These are phyloP conservation scores for Schizophyllum commune DNA, from an alignment of 1,284 basidiomycete species.

Conservation along the genomic window DNA sequence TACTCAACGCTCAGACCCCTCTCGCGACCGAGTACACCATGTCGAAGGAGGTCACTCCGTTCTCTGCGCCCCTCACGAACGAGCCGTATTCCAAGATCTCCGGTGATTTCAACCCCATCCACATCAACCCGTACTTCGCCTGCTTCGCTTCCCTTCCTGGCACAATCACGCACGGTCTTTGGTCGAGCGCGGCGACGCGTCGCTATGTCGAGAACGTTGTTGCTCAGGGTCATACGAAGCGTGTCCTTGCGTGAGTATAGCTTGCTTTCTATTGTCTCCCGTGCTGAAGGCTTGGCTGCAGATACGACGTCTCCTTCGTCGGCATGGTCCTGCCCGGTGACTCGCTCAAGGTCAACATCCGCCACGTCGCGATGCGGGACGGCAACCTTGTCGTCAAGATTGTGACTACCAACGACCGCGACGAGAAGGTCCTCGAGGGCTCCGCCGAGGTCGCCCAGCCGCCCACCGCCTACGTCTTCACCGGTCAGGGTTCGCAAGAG, in stretches of 20 bases:
- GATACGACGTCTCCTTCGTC: conserved; percentile 88
- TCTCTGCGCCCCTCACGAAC: conserved; percentile 81
- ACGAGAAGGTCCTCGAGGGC: conserved; percentile 90
- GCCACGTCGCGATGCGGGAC: conserved; percentile 85
- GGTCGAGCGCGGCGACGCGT: conserved; percentile 92
- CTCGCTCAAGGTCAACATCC: conserved; percentile 81
- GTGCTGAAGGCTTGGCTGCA: conserved; percentile 23
- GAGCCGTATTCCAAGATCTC: conserved; percentile 94
- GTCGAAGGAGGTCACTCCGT: conserved; percentile 23
- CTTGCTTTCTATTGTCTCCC: conserved; percentile 2
- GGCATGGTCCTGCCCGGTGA: conserved; percentile 98
- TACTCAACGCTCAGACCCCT: conserved; percentile 71
- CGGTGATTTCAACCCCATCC: conserved; percentile 97
- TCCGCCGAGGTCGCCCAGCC: conserved; percentile 91
- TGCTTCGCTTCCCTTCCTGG: conserved; percentile 90
- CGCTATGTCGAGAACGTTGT: conserved; percentile 91
- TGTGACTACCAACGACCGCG: conserved; percentile 78
- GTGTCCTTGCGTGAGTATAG: conserved; percentile 71
- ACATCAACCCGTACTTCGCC: conserved; percentile 97
- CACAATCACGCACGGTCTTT: conserved; percentile 98
- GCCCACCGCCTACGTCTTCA: conserved; percentile 94
- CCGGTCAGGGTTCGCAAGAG: conserved; percentile 97
- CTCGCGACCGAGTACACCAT: conserved; percentile 41
- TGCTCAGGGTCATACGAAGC: conserved; percentile 87
- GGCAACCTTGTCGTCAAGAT: conserved; percentile 92